Evolutionary conservation across 805 yeast genomes (phyloP), one percentile per base, ranked within the genome.

Genomic region (Saccharomyces kudriavzevii): DNA sequence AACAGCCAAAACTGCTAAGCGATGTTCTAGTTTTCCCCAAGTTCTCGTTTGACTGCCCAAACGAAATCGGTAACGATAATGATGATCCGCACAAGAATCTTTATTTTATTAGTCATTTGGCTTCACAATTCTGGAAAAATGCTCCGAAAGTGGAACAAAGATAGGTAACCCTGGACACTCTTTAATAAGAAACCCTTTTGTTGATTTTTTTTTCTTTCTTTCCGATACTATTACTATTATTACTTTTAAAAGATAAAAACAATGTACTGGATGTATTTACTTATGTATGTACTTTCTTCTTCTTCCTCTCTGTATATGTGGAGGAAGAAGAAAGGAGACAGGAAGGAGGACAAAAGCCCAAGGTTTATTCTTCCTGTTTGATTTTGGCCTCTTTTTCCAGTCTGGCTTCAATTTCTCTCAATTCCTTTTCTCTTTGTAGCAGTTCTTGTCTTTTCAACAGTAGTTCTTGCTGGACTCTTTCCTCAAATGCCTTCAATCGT

Each of bases 401-500:
- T 63, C 89, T 74, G 64, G 80, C 84, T 65, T 84, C 96, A 60
- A 89, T 86, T 59, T 86, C 92, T 62, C 82, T 83, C 66, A 89
- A 78, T 69, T 90, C 96, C 63, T 82, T 80, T 70, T 90, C 97
- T 66, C 96, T 81, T 60, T 84, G 87, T 67, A 87, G 77, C 56
- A 90, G 79, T 70, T 90, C 97, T 64, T 84, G 83, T 61, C 94
- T 79, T 75, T 90, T 88, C 68, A 78, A 77, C 66, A 86, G 75
- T 67, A 90, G 77, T 70, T 89, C 96, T 66, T 85, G 87, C 72
- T 90, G 96, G 26, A 90, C 95, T 62, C 94, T 78, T 70, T 85
- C 89, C 72, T 90, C 97, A 68, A 87, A 88, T 47, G 88, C 87
- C 64, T 79, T 84, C 65, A 90, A 77, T 72, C 95, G 81, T 71